A percentile compares a stretch with the other conserved stretches of the same genome.
These are phyloP conservation scores for Podila verticillata DNA, from an alignment of 192 early-diverging fungal genomes.

Conservation along the genomic window DNA sequence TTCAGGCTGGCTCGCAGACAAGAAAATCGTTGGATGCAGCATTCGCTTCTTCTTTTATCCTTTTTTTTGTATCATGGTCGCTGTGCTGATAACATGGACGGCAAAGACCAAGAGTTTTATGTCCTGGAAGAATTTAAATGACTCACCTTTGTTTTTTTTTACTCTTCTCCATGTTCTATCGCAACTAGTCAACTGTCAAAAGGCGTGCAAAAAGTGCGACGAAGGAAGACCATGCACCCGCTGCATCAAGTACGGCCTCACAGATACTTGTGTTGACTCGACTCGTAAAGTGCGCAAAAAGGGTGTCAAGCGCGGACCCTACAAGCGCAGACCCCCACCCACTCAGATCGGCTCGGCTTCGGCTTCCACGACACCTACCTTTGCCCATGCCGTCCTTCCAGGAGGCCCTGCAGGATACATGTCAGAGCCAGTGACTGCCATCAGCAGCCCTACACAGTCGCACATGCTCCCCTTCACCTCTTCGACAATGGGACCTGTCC, in stretches of 20 bases:
- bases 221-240: constrained; percentile 81
- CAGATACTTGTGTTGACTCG: constrained; percentile 75
- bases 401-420: constrained; percentile 44
- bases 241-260: constrained; percentile 76
- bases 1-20: too few species aligned
- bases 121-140: not conserved
- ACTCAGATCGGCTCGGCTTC: constrained; percentile 49
- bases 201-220: constrained; percentile 92
- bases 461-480: constrained; percentile 52
- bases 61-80: not conserved
- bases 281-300: constrained; percentile 80
- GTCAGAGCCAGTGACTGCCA: constrained; percentile 48
- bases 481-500: constrained; percentile 23
- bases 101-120: too few species aligned
- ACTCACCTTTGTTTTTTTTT: not conserved
- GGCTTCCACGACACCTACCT: constrained; percentile 37
- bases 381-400: constrained; percentile 37
- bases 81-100: not conserved
- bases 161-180: not conserved
- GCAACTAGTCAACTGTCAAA: constrained; percentile 78
- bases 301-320: constrained; percentile 86
- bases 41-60: too few species aligned
- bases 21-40: too few species aligned
- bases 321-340: constrained; percentile 66
- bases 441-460: constrained; percentile 48